Conservation (phyloP, 768 basidiomycete species). For the Tephrocybe sp. region DNA sequence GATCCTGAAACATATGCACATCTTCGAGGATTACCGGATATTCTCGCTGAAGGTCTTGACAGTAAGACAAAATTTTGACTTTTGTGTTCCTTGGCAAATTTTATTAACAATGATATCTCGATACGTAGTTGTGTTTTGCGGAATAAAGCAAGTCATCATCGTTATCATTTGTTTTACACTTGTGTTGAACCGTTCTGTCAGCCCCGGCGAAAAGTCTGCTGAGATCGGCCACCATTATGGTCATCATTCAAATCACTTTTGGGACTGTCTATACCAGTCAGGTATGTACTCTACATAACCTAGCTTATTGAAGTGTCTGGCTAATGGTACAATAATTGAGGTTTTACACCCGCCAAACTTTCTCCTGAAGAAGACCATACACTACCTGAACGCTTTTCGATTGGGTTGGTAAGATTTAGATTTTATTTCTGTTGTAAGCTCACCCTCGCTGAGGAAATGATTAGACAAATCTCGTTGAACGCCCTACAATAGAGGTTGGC, state of each 20-base stretch:
- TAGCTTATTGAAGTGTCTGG: background rate
- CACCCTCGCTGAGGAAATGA: background rate
- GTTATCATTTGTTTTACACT: background rate
- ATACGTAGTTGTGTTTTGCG: slow-evolving; percentile 75
- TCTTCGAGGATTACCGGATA: slow-evolving; percentile 49
- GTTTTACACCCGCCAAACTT: slow-evolving; percentile 53
- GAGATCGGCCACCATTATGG: slow-evolving; percentile 76
- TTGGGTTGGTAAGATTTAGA: slow-evolving; percentile 58
- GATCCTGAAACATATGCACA: slow-evolving; percentile 52
- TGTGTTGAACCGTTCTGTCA: slow-evolving; percentile 21
- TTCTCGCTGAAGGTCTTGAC: slow-evolving; percentile 51
- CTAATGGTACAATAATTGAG: slow-evolving; percentile 28
- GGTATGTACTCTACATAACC: slow-evolving; percentile 35
- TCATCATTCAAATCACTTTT: slow-evolving; percentile 81
- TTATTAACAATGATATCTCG: too few species aligned
- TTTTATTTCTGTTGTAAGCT: background rate
- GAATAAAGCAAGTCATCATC: slow-evolving; percentile 63
- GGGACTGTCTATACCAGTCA: slow-evolving; percentile 66
- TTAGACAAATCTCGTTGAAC: slow-evolving; percentile 74
- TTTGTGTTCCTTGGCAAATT: too few species aligned
- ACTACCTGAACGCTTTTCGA: slow-evolving; percentile 53
- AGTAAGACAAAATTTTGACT: slow-evolving; percentile 39
- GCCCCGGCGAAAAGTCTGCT: slow-evolving; percentile 68
- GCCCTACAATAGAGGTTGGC: slow-evolving; percentile 54
- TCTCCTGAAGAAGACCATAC: slow-evolving; percentile 57